phyloP scores from a whole-genome alignment of 495 filamentous ascomycete species.

The Trichoderma asperelloides region DNA sequence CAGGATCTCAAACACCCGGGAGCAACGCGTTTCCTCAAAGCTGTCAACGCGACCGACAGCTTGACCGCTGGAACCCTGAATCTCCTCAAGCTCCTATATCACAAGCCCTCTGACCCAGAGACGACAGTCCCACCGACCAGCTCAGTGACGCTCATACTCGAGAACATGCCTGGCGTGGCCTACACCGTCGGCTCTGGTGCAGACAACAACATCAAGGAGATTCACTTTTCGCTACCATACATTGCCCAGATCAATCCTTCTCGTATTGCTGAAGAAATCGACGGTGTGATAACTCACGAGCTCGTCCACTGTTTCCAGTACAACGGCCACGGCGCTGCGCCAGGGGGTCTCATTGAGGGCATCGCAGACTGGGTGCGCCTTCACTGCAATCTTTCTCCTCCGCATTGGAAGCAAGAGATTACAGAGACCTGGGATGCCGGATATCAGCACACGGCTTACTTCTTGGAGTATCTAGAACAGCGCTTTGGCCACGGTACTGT shows the following conservation, averaged over 20 bases:
- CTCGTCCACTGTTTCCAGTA: slow-evolving; percentile 95
- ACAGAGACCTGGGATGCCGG: slow-evolving; percentile 71
- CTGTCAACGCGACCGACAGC: slow-evolving; percentile 48
- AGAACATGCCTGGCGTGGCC: slow-evolving; percentile 71
- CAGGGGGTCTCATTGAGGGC: slow-evolving; percentile 81
- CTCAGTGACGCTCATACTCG: slow-evolving; percentile 81
- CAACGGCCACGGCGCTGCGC: slow-evolving; percentile 52
- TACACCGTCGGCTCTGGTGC: slow-evolving; percentile 80
- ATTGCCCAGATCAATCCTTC: slow-evolving; percentile 41
- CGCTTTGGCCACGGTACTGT: slow-evolving; percentile 62
- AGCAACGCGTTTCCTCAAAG: slow-evolving; percentile 50
- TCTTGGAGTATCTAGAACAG: slow-evolving; percentile 65
- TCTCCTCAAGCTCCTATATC: slow-evolving; percentile 59
- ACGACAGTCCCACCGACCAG: slow-evolving; percentile 44
- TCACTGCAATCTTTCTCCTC: slow-evolving; percentile 60
- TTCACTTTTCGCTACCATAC: slow-evolving; percentile 78
- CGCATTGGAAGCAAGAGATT: slow-evolving; percentile 66
- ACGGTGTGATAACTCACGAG: slow-evolving; percentile 82
- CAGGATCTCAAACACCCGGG: slow-evolving; percentile 61
- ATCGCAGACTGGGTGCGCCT: slow-evolving; percentile 91
- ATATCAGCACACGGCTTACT: slow-evolving; percentile 89
- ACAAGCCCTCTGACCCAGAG: slow-evolving; percentile 27
- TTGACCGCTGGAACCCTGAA: slow-evolving; percentile 51
- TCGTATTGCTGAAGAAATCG: slow-evolving; percentile 54
- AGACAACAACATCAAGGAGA: slow-evolving; percentile 88